Evolutionary conservation across 352 stramenopile genomes (phyloP), one percentile per base, ranked within the genome.

Genomic region (Thalassiosira mediterranea): DNA sequence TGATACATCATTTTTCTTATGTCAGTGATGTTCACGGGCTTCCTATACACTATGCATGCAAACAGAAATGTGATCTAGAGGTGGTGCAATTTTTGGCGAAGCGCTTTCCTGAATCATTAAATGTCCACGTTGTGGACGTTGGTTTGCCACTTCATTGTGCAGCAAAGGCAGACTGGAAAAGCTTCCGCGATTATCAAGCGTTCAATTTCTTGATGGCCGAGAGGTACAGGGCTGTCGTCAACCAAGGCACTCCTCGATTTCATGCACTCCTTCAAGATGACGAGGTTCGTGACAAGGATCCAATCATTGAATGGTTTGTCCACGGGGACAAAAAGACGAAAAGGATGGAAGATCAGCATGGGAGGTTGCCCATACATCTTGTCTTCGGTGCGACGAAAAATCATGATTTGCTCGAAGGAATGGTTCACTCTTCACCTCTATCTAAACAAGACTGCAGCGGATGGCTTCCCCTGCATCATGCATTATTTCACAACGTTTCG

Each of bases 381-480:
- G 34, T 31, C 21, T 59, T 59, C 34, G 4, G 7, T 21, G 15
- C 17, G n/a, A 40, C 49, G 1, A 59, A 3, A 8, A 32, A 37
- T 11, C 2, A 15, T 19, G 23, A 58, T 4, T 4, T 58, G 26
- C 28, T 58, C 13, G 23, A 40, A 25, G 32, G 11, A 0, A 0
- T 58, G 17, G 7, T 19, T 53, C 10, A n/a, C n/a, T 40, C 23
- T 17, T 2, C 15, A 13, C 8, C 21, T 8, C 17, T 58, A 17
- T 31, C 21, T 15, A 58, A 31, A 15, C 25, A 61, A 34, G 38
- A 59, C 13, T 23, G 10, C 26, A 34, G 47, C 34, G 65, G 65
- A n/a, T 62, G 65, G 56, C 56, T 44, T 25, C 54, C 65, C 11
- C 31, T 68, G 13, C 65, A 75, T 61, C 56, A 61, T 21, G 53